Conservation (phyloP, 2,329 filamentous ascomycete genomes). For the Aureobasidium zeae region DNA sequence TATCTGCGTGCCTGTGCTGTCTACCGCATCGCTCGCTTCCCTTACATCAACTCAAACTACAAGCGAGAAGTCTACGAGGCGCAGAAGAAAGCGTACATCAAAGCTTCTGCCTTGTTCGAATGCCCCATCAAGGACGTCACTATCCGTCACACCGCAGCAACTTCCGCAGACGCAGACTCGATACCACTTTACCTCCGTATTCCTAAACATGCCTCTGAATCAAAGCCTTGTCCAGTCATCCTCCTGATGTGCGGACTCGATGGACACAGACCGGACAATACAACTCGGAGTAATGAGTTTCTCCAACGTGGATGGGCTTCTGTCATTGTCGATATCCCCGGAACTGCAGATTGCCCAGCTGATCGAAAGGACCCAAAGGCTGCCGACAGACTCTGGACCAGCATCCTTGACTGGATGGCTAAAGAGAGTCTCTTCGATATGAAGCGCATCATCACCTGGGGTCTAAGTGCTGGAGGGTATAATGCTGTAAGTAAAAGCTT, state of each 20-base stretch:
- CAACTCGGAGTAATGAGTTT: conserved; percentile 51
- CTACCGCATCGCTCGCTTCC: conserved; percentile 31
- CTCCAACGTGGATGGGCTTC: conserved; percentile 53
- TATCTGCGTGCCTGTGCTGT: conserved; percentile 31
- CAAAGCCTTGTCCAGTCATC: conserved; percentile 37
- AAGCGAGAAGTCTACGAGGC: conserved; percentile 28
- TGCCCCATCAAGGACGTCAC: conserved; percentile 31
- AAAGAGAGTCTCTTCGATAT: conserved; percentile 46
- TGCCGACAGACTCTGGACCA: conserved; percentile 54
- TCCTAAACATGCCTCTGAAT: conserved; percentile 26
- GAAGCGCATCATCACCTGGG: conserved; percentile 52
- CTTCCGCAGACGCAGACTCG: conserved; percentile 25
- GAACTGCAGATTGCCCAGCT: conserved; percentile 58
- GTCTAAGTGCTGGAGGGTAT: conserved; percentile 57
- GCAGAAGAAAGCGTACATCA: conserved; percentile 31
- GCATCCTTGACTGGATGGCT: conserved; percentile 52
- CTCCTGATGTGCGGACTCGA: conserved; percentile 54
- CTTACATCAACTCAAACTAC: conserved; percentile 30
- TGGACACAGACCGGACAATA: conserved; percentile 56
- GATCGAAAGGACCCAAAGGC: conserved; percentile 50
- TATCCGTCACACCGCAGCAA: conserved; percentile 33
- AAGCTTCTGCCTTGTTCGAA: conserved; percentile 28
- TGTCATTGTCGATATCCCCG: conserved; percentile 52
- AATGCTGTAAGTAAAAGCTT: conserved; percentile 44
- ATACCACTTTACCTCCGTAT: conserved; percentile 34